phyloP scores from a whole-genome alignment of 169 alveolate genomes.

The Blepharisma undulans region DNA sequence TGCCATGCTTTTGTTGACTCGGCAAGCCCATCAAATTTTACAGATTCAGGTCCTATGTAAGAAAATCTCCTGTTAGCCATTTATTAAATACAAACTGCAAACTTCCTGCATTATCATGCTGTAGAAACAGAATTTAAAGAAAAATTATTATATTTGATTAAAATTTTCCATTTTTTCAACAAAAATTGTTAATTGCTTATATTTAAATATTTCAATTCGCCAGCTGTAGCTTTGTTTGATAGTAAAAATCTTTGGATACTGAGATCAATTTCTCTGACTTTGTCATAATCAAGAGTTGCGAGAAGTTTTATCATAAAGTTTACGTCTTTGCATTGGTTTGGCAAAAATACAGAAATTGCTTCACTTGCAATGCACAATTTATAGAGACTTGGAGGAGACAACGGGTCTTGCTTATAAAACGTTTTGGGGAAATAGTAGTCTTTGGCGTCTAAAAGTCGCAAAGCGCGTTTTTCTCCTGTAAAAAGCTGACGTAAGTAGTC shows the following conservation, averaged over 20 bases:
- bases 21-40: not conserved
- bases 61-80: not conserved
- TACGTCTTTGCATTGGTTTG: not conserved
- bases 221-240: not conserved
- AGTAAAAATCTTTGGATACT: not conserved
- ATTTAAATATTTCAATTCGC: not conserved
- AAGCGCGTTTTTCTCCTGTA: not conserved
- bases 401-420: not conserved
- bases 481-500: constrained; percentile 14
- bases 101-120: not conserved
- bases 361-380: not conserved
- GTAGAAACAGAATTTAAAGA: not conserved
- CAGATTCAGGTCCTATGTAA: not conserved
- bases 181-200: no score
- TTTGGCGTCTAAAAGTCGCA: not conserved
- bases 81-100: not conserved
- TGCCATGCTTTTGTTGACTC: not conserved
- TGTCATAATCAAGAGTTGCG: not conserved
- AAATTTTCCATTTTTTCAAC: not conserved
- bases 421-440: not conserved
- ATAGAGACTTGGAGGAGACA: not conserved
- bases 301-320: not conserved
- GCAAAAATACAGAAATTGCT: not conserved
- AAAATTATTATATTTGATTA: not conserved
- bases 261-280: not conserved